phyloP scores from a whole-genome alignment of 164 flowering plant species.

The Stephania cephalantha region DNA sequence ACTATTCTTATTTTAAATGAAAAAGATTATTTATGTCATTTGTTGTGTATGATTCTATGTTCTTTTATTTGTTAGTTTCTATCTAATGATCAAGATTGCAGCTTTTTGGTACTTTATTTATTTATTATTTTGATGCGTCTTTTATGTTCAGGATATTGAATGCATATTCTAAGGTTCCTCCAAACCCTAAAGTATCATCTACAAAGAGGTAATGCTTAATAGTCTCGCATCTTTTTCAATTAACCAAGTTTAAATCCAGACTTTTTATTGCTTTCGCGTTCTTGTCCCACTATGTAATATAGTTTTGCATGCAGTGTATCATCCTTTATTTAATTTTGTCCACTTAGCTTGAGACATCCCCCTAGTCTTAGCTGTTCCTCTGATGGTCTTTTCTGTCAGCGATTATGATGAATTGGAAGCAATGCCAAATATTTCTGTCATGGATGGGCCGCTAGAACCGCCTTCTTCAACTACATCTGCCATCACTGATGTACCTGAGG shows the following conservation, averaged over 20 bases:
- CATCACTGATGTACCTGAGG: conserved; percentile 54
- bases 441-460: conserved; percentile 92
- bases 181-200: conserved; percentile 55
- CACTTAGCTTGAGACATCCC: neutral
- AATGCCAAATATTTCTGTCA: conserved; percentile 71
- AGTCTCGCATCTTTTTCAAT: neutral
- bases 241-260: neutral
- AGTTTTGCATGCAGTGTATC: neutral
- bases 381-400: conserved; percentile 26
- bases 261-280: no score
- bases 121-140: neutral
- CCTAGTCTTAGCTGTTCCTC: neutral
- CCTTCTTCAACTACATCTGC: conserved; percentile 42
- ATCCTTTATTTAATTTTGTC: neutral
- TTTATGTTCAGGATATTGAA: conserved; percentile 55
- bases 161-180: conserved; percentile 85
- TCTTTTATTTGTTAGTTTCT: neutral
- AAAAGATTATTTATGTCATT: neutral
- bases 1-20: neutral
- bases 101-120: neutral
- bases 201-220: conserved; percentile 44
- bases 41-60: neutral
- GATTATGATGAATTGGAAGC: conserved; percentile 94
- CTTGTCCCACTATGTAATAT: no score
- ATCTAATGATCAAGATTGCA: neutral